Conservation (phyloP, 2,329 filamentous ascomycete species). For the Cordyceps javanica region DNA sequence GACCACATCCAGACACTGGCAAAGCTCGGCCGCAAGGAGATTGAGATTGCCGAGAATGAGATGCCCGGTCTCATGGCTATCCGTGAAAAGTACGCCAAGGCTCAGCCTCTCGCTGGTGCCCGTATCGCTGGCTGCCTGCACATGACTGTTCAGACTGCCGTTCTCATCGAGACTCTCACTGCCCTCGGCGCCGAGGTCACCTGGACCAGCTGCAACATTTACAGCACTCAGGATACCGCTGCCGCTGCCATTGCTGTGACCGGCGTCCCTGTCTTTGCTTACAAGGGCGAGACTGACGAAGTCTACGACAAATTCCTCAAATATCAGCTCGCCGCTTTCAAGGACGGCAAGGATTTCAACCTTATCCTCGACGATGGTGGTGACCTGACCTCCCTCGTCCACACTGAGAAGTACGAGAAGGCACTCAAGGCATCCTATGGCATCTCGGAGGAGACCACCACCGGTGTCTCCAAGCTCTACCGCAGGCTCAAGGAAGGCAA, state of each 20-base stretch:
- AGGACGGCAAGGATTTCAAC: slow-evolving; percentile 94
- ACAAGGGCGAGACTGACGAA: slow-evolving; percentile 93
- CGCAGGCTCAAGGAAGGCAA: slow-evolving; percentile 87
- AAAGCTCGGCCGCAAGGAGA: slow-evolving; percentile 98
- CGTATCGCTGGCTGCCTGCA: slow-evolving; percentile 97
- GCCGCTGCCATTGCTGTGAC: slow-evolving; percentile 92
- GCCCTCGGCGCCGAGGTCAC: slow-evolving; percentile 96
- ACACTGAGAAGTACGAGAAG: slow-evolving; percentile 98
- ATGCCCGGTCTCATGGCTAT: slow-evolving; percentile 99
- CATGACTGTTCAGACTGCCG: slow-evolving; percentile 99
- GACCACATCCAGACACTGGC: slow-evolving; percentile 97
- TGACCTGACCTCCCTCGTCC: slow-evolving; percentile 92
- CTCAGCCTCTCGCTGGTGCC: slow-evolving; percentile 91
- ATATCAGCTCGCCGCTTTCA: slow-evolving; percentile 96
- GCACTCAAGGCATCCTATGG: slow-evolving; percentile 98
- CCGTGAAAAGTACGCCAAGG: slow-evolving; percentile 79
- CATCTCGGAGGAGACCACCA: slow-evolving; percentile 99
- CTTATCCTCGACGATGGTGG: slow-evolving; percentile 98
- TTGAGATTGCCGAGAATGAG: slow-evolving; percentile 92
- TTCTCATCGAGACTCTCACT: slow-evolving; percentile 96
- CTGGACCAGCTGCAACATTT: slow-evolving; percentile 99
- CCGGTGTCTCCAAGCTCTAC: slow-evolving; percentile 99
- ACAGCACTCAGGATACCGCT: slow-evolving; percentile 98
- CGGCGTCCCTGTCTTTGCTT: slow-evolving; percentile 78
- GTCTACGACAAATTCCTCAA: slow-evolving; percentile 99